These are phyloP conservation scores for Lachnellula suecica DNA, from an alignment of 2,329 filamentous ascomycete species.

Conservation along the genomic window DNA sequence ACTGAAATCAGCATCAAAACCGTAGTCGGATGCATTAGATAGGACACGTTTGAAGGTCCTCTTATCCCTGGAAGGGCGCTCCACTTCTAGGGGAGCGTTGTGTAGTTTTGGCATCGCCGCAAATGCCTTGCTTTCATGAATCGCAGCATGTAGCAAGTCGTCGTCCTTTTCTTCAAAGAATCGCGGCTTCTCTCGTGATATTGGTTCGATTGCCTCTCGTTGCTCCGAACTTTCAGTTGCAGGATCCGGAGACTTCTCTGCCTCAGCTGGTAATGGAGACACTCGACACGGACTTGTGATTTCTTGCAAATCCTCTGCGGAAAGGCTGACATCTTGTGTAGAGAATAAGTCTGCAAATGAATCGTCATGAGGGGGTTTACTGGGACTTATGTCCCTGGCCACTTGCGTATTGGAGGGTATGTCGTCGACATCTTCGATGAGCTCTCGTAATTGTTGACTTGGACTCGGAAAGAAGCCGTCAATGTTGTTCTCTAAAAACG, in stretches of 20 bases:
- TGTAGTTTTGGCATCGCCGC: too few species aligned
- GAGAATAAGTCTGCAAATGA: constrained; percentile 20
- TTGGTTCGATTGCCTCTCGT: too few species aligned
- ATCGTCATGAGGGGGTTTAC: not conserved
- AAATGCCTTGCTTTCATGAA: constrained; percentile 22
- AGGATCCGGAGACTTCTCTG: not conserved
- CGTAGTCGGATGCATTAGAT: constrained; percentile 28
- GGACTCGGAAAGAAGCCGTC: constrained; percentile 57
- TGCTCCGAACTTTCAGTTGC: not conserved
- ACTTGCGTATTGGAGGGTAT: constrained; percentile 27
- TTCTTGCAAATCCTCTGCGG: constrained; percentile 47
- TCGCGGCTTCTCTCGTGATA: constrained; percentile 9
- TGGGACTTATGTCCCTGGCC: constrained; percentile 19
- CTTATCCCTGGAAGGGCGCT: too few species aligned
- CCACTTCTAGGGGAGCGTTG: too few species aligned
- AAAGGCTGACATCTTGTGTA: constrained; percentile 46
- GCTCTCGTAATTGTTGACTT: constrained; percentile 54
- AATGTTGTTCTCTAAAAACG: constrained; percentile 47
- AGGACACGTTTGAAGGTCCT: too few species aligned
- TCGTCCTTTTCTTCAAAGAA: constrained; percentile 32
- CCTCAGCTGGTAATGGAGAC: not conserved
- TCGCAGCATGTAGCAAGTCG: constrained; percentile 23
- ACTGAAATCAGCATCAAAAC: constrained; percentile 24
- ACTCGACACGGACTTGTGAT: constrained; percentile 32
- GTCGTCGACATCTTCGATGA: constrained; percentile 40